Evolutionary conservation across 768 basidiomycete genomes (phyloP), one percentile per base, ranked within the genome.

Genomic region (Hypsizygus marmoreus): DNA sequence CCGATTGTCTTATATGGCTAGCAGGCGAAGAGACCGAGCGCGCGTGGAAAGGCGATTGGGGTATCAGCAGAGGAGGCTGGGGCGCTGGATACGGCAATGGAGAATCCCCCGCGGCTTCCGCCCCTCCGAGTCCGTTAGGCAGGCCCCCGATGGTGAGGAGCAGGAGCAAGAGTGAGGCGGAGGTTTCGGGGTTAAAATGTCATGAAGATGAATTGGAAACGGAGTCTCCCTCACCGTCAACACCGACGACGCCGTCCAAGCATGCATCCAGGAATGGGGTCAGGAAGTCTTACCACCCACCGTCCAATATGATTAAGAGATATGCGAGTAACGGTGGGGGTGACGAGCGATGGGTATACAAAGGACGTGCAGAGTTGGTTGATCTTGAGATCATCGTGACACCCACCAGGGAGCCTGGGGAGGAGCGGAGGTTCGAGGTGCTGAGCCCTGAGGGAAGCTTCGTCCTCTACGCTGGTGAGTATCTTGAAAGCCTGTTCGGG

Each of bases 1-100:
- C 84, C 11, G 92, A 95, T 64, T 83, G 82, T 53, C 65, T 95
- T 25, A 56, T 94, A 26, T 91, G 89, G 88, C 72, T 92, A 16
- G 79, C 81, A 13, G 71, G 66, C 33, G 80, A 73, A 31, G 81
- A 80, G 36, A 60, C 55, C 20, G 71, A 65, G 41, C 53, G 60
- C 30, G 53, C 50, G 29, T 71, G 71, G 72, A 61, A 56, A 28
- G 65, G 58, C 11, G 62, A 59, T 8, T 62, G 60, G 67, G 67
- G 62, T 34, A 61, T 64, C 13, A 63, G 63, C 32, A 58, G 60
- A 7, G 55, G 55, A 28, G 59, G 50, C 6, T 53, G 43, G 44
- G 55, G 55, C n/a, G 45, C 49, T 24, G 49, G 59, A 12, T 59
- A 48, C 28, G 54, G 53, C 6, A 53, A 37, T 25, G 55, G 54